phyloP scores from a whole-genome alignment of 305 asterid genomes.

The Solanum hybrid region DNA sequence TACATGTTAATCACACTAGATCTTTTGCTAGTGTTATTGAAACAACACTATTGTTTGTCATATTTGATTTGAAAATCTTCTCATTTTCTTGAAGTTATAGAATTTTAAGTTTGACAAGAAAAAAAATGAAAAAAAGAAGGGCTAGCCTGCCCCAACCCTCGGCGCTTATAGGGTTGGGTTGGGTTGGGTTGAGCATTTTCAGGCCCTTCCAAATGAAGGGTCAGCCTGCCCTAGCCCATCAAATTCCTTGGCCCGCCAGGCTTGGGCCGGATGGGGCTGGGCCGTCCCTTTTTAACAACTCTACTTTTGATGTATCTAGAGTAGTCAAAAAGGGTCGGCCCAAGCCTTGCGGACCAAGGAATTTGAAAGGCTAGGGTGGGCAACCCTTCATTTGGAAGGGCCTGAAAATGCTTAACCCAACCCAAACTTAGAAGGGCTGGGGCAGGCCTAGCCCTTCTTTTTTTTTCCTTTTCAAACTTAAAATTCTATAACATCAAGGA shows the following conservation, averaged over 20 bases:
- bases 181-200: not conserved
- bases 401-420: not conserved
- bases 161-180: not conserved
- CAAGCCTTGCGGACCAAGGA: not conserved
- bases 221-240: not conserved
- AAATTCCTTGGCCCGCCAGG: not conserved
- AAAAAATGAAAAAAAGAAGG: too few relatives aligned
- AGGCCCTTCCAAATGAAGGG: not conserved
- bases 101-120: not conserved
- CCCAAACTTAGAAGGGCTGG: not conserved
- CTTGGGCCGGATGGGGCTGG: not conserved
- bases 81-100: not conserved
- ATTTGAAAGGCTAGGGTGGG: not conserved
- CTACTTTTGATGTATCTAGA: not conserved
- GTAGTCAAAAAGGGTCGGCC: not conserved
- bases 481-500: not conserved
- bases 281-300: not conserved
- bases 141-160: not conserved
- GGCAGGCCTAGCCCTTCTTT: not conserved
- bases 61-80: not conserved
- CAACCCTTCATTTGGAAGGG: not conserved
- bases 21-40: not conserved
- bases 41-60: not conserved
- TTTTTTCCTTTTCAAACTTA: not conserved
- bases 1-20: not conserved